These are phyloP conservation scores for Aspergillus fumigatiaffinis DNA, from an alignment of 2,329 filamentous ascomycete genomes.

Conservation along the genomic window DNA sequence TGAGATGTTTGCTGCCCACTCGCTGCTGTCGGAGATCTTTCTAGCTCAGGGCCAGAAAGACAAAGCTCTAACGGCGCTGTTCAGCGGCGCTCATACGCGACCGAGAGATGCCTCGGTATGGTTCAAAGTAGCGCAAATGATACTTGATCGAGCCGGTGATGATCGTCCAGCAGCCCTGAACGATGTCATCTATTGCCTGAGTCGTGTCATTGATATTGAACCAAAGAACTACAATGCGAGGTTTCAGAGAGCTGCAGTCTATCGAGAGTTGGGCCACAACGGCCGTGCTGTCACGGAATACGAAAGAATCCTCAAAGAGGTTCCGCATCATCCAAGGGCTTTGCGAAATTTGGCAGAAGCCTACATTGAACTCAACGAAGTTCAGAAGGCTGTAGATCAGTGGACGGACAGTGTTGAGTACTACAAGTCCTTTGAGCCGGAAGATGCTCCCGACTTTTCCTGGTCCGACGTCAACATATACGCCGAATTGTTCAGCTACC, in stretches of 20 bases:
- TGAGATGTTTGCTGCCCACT: conserved; percentile 60
- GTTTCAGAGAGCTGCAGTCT: conserved; percentile 53
- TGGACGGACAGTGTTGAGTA: conserved; percentile 53
- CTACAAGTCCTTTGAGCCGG: conserved; percentile 42
- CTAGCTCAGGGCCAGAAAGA: conserved; percentile 53
- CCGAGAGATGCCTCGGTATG: conserved; percentile 54
- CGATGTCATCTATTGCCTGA: conserved; percentile 52
- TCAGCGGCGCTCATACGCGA: conserved; percentile 56
- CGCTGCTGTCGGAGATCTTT: conserved; percentile 57
- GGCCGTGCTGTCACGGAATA: conserved; percentile 49
- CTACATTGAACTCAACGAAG: conserved; percentile 50
- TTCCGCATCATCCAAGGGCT: conserved; percentile 52
- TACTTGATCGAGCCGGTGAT: conserved; percentile 47
- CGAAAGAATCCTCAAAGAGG: conserved; percentile 51
- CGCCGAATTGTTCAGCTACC: conserved; percentile 69
- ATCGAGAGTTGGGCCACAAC: conserved; percentile 48
- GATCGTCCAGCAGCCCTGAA: conserved; percentile 40
- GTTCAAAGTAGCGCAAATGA: conserved; percentile 54
- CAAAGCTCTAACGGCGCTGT: conserved; percentile 54
- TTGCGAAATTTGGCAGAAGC: conserved; percentile 55
- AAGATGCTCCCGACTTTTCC: conserved; percentile 46
- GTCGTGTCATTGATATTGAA: conserved; percentile 52
- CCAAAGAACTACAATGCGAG: conserved; percentile 51
- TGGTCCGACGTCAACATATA: conserved; percentile 89
- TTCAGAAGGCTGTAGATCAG: conserved; percentile 45